Evolutionary conservation across 2,329 filamentous ascomycete genomes (phyloP).

Genomic region (Trichophyton schoenleinii): DNA sequence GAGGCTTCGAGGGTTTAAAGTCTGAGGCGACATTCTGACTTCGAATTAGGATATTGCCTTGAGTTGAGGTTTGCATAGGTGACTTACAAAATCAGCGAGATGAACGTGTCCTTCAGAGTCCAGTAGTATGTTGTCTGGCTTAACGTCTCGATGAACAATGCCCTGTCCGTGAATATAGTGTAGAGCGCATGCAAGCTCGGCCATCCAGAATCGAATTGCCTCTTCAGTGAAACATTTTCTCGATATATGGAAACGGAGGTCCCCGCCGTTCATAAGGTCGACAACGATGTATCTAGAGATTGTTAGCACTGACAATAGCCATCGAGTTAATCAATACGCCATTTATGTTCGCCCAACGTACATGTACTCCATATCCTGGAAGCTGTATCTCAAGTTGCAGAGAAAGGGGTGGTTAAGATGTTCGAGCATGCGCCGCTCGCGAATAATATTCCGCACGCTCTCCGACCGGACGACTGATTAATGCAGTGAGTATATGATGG

Average conservation of each 20-base stretch:
- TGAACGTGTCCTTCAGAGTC: constrained; percentile 90
- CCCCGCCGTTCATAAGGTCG: constrained; percentile 94
- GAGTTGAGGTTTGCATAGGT: constrained; percentile 6
- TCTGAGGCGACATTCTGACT: constrained; percentile 88
- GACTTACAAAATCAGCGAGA: constrained; percentile 84
- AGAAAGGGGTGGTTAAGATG: constrained; percentile 96
- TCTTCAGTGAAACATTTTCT: constrained; percentile 97
- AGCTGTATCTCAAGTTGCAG: constrained; percentile 96
- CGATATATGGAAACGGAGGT: constrained; percentile 93
- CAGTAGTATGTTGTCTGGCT: constrained; percentile 81
- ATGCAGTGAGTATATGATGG: background rate
- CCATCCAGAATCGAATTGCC: constrained; percentile 91
- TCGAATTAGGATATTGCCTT: background rate
- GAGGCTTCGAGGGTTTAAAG: constrained; percentile 63
- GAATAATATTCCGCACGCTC: constrained; percentile 95
- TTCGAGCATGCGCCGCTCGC: constrained; percentile 94
- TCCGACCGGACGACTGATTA: constrained; percentile 80
- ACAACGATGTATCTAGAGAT: constrained; percentile 70
- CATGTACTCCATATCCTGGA: constrained; percentile 99
- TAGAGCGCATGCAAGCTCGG: constrained; percentile 82
- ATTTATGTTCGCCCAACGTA: constrained; percentile 38
- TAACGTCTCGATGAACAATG: constrained; percentile 83
- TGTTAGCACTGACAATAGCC: constrained; percentile 16
- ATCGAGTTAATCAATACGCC: background rate
- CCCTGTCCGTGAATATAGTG: constrained; percentile 74